A percentile compares a stretch with the other conserved stretches of the same genome.
Evolutionary conservation across 139 green algal species (phyloP).

Genomic region (Coelastrella sp.): DNA sequence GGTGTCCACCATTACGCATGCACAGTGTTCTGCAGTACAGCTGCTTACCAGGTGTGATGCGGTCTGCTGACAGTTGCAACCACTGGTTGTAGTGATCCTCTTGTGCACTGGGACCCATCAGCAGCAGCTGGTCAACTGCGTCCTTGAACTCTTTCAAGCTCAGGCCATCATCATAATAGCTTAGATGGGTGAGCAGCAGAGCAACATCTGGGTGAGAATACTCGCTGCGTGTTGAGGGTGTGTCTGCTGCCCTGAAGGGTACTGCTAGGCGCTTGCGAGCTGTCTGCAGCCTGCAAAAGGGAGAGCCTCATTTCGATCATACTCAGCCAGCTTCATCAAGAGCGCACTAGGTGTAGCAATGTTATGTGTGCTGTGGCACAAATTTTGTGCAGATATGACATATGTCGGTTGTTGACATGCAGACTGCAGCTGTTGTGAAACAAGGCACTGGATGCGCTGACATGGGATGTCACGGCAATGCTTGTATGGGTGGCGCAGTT

Average conservation of each 20-base stretch:
- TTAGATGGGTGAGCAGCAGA: constrained; percentile 57
- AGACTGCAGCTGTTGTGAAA: too few species aligned
- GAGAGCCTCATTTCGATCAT: too few species aligned
- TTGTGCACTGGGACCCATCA: neutral
- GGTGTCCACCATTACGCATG: too few species aligned
- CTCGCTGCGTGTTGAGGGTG: constrained; percentile 61
- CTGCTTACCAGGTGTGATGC: neutral
- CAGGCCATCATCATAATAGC: constrained; percentile 72
- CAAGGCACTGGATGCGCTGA: too few species aligned
- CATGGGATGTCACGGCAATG: too few species aligned
- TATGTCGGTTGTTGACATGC: too few species aligned
- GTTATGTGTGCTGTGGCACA: too few species aligned
- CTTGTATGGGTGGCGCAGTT: too few species aligned
- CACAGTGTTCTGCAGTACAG: too few species aligned
- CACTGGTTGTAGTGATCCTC: constrained; percentile 7
- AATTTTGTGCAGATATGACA: too few species aligned
- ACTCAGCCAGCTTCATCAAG: too few species aligned
- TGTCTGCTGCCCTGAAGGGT: constrained; percentile 60
- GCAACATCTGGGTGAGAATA: constrained; percentile 72
- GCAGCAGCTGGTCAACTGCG: constrained; percentile 4
- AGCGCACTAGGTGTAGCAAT: too few species aligned
- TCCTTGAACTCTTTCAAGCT: constrained; percentile 19
- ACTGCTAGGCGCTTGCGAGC: constrained; percentile 64
- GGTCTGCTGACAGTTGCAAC: neutral
- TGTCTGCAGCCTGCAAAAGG: constrained; percentile 36